Conservation (phyloP, 208 protist genomes). For the Crithidia thermophila region DNA sequence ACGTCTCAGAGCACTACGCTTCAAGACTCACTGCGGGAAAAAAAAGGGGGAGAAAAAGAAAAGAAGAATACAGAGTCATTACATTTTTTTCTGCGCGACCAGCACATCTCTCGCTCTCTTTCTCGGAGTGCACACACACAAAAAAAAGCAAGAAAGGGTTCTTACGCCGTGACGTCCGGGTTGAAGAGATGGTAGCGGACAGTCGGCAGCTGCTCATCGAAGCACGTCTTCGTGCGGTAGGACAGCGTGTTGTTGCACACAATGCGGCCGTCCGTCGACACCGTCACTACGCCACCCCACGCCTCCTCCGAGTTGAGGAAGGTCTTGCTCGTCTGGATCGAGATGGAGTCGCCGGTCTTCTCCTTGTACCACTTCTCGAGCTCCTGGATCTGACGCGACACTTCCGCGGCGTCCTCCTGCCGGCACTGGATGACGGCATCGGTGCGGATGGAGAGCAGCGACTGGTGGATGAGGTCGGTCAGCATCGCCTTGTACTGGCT, state of each 20-base stretch:
- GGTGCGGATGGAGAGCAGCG: conserved; percentile 71
- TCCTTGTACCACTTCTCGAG: conserved; percentile 71
- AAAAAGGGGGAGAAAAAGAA: neutral
- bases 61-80: no score
- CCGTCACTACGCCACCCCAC: conserved; percentile 81
- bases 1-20: neutral
- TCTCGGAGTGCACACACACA: no score
- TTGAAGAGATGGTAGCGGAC: conserved; percentile 90
- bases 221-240: conserved; percentile 83
- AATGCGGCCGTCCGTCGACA: conserved; percentile 78
- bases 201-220: conserved; percentile 90
- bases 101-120: no score
- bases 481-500: conserved; percentile 73
- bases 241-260: conserved; percentile 90
- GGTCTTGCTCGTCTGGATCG: conserved; percentile 52
- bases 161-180: conserved; percentile 49
- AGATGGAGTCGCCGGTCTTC: conserved; percentile 50
- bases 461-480: conserved; percentile 68
- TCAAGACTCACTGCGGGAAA: neutral
- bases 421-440: conserved; percentile 74
- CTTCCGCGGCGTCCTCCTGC: conserved; percentile 67
- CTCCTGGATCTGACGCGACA: conserved; percentile 51
- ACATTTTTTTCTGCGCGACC: no score
- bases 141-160: conserved; percentile 9
- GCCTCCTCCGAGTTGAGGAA: conserved; percentile 68